These are phyloP conservation scores for Sclerotinia spermophila DNA, from an alignment of 2,329 filamentous ascomycete genomes.

Conservation along the genomic window DNA sequence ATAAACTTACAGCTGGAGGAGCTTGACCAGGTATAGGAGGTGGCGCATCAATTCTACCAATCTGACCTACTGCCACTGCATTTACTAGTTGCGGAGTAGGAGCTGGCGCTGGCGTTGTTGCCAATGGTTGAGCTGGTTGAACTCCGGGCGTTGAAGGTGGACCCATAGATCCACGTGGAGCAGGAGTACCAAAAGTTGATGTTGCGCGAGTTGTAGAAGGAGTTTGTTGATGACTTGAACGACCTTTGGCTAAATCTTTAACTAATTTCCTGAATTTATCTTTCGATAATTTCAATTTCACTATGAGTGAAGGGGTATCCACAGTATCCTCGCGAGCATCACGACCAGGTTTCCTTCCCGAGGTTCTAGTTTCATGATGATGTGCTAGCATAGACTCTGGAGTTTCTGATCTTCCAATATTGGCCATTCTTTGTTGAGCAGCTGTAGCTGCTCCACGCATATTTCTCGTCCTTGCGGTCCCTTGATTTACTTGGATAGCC, in stretches of 20 bases:
- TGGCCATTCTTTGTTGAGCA: slow-evolving; percentile 83
- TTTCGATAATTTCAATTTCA: slow-evolving; percentile 71
- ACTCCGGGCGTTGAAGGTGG: slow-evolving; percentile 44
- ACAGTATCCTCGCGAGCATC: slow-evolving; percentile 74
- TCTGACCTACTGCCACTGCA: slow-evolving; percentile 44
- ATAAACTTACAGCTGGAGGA: slow-evolving; percentile 56
- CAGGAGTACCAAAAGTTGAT: slow-evolving; percentile 48
- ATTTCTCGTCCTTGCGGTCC: slow-evolving; percentile 79
- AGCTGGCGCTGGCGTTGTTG: slow-evolving; percentile 30
- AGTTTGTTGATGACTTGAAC: slow-evolving; percentile 42
- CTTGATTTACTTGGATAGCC: slow-evolving; percentile 63
- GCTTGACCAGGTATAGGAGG: slow-evolving; percentile 56
- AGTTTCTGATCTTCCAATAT: slow-evolving; percentile 79
- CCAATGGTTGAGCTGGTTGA: slow-evolving; percentile 31
- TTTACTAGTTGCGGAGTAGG: slow-evolving; percentile 38
- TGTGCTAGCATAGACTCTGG: slow-evolving; percentile 70
- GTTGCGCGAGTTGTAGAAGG: slow-evolving; percentile 44
- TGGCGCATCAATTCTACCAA: slow-evolving; percentile 65
- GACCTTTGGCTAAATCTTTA: slow-evolving; percentile 49
- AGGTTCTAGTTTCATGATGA: slow-evolving; percentile 70
- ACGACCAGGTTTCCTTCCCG: slow-evolving; percentile 54
- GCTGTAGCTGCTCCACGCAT: slow-evolving; percentile 86
- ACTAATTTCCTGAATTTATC: slow-evolving; percentile 68
- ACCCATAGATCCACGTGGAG: slow-evolving; percentile 49
- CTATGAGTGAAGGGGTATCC: slow-evolving; percentile 59